Percentiles rank a stretch among this genome's conserved stretches.
These are phyloP conservation scores for Neoarthrinium moseri DNA, from an alignment of 2,329 filamentous ascomycete genomes.

Conservation along the genomic window DNA sequence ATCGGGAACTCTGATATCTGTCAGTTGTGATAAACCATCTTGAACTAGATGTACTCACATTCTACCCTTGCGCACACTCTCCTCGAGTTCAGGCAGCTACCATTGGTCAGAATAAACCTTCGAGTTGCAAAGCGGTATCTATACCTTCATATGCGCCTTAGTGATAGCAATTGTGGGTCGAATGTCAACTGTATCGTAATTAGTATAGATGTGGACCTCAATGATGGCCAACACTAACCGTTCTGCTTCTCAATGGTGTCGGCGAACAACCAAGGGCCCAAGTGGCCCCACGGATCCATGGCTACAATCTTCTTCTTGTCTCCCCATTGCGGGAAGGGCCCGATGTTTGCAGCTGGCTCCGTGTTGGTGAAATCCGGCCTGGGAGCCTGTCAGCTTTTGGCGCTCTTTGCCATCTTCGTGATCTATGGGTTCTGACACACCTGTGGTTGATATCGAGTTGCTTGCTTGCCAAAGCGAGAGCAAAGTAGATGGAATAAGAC, in stretches of 20 bases:
- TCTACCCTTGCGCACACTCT: constrained; percentile 78
- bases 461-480: constrained; percentile 86
- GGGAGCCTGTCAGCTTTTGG: too few relatives aligned
- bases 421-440: constrained; percentile 32
- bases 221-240: constrained; percentile 35
- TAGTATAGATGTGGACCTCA: constrained; percentile 9
- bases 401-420: too few relatives aligned
- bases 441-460: constrained; percentile 81
- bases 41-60: constrained; percentile 60
- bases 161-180: constrained; percentile 90
- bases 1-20: constrained; percentile 57
- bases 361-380: constrained; percentile 71
- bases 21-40: too few relatives aligned
- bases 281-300: constrained; percentile 93
- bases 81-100: constrained; percentile 89
- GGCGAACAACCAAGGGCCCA: constrained; percentile 80
- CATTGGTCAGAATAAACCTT: constrained; percentile 25
- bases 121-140: neutral
- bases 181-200: constrained; percentile 77
- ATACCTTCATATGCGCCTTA: constrained; percentile 83
- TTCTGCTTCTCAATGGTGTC: constrained; percentile 76
- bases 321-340: constrained; percentile 85
- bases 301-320: constrained; percentile 93
- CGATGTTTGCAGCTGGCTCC: constrained; percentile 86
- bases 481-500: constrained; percentile 95